Evolutionary conservation across 768 basidiomycete species (phyloP), one percentile per base, ranked within the genome.

Genomic region (Tubosaeta brunneosetosa): DNA sequence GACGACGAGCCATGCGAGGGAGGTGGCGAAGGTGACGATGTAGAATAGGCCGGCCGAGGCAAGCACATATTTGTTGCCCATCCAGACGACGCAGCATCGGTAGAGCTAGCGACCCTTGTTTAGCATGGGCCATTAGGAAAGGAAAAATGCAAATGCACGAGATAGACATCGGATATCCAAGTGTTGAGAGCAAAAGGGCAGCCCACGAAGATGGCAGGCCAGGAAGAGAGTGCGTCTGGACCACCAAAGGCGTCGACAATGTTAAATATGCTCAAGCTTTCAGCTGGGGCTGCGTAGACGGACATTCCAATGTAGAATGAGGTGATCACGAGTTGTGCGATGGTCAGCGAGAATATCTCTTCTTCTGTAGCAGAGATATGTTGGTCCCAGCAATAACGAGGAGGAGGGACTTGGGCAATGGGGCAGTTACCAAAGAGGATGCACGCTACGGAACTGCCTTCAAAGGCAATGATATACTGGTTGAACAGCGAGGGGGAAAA

Each of bases 1-100:
- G 10, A 65, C 51, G 29, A 59, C 12, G 25, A 64, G 50, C 54
- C 52, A 63, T 22, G 54, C 61, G 0, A 63, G 2, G 1, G 63
- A 63, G 3, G 61, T 3, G 1, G 41, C 58, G 9, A 63, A 10
- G 27, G 54, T 60, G 38, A 45, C 41, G 16, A 64, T 12, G n/a
- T 66, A 64, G n/a, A 64, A 22, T 2, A 55, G 2, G 5, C 12
- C 31, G 2, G 63, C 58, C 0, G 47, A 1, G 6, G 19, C 32
- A 0, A 59, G 0, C 0, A 29, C 40, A 25, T 4, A 32, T 29
- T 14, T 26, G 51, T 56, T 50, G 2, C 32, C 53, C 55, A 47
- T 52, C 38, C 58, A 63, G 32, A 66, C 52, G 40, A 64, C 26
- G 32, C 66, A 49, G 22, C 58, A 66, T 8, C 64, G 64, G 25